Base-by-base conservation (phyloP, 768 basidiomycete species). In the Tulasnella sp. region DNA sequence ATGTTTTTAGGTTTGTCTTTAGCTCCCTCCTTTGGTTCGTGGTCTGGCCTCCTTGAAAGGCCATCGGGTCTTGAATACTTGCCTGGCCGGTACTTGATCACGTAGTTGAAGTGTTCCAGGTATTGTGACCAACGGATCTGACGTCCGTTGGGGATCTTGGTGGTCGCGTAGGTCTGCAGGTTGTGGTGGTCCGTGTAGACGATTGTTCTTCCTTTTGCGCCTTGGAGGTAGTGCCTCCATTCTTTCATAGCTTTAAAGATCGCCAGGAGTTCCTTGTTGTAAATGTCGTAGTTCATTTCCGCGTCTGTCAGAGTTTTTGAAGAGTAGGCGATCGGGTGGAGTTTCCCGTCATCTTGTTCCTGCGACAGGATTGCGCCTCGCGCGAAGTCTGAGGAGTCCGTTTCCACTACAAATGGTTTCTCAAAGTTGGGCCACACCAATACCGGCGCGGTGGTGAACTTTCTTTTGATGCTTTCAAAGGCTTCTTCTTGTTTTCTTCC, bases 231-330 rank as follows among this genome's bases (percentile, higher is more conserved):
- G 36, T 36, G 36, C 3, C 66, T 5, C 66, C 66, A 67, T 67
- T 67, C 69, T 44, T 69, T 69, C 35, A 73, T 72, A 8, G 65
- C 41, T 26, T 66, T 35, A 52, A 72, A 17, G 59, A 79, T 77
- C 12, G 79, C 78, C 5, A 79, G 73, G 5, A 79, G 47, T 63
- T 80, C 79, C 71, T 79, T 79, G 67, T 80, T 78, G 71, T 76
- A 72, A 17, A 78, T 76, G 39, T 75, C 71, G 74, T 80, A 74
- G 44, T 74, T 74, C 16, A 5, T 8, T 39, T 74, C 74, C 19
- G 74, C 74, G 34, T 59, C 32, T 11, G 40, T 44, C 37, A 74
- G 26, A 7, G 62, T 34, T 22, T 63, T 42, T 19, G 74, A 74
- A 17, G 7, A 37, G 39, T 42, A 74, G 40, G 73, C 73, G 41